A percentile compares a stretch with the other conserved stretches of the same genome.
Evolutionary conservation across 1,284 basidiomycete genomes (phyloP).

Genomic region (Ceratobasidium sp.): DNA sequence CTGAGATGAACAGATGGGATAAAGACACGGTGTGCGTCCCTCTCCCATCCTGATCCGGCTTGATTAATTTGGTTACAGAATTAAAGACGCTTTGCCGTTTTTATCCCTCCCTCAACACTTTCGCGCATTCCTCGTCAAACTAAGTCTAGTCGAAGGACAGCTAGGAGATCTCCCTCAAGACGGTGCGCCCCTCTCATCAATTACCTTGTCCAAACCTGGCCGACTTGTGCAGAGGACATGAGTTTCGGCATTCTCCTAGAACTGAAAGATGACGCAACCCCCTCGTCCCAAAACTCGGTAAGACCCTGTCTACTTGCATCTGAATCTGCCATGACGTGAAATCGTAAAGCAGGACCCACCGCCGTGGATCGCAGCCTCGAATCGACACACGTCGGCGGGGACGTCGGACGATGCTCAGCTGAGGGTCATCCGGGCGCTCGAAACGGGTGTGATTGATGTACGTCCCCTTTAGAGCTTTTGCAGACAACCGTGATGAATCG

Average conservation of each 20-base stretch:
- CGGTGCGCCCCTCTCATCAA: no score
- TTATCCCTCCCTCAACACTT: conserved; percentile 78
- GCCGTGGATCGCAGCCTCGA: conserved; percentile 78
- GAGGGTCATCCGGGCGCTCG: conserved; percentile 78
- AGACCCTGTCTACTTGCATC: conserved; percentile 10
- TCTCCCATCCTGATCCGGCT: background rate
- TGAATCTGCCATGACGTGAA: background rate
- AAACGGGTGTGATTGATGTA: conserved; percentile 87
- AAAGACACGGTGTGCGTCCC: no score
- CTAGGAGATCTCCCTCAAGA: no score
- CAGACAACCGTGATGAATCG: no score
- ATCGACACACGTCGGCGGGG: conserved; percentile 71
- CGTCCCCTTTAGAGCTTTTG: no score
- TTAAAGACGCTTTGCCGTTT: conserved; percentile 74
- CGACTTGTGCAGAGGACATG: conserved; percentile 66
- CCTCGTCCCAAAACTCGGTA: conserved; percentile 65
- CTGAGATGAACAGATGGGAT: conserved; percentile 64
- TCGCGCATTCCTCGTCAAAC: conserved; percentile 85
- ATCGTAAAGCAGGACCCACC: conserved; percentile 63
- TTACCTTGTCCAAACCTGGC: conserved; percentile 14
- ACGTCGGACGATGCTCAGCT: conserved; percentile 68
- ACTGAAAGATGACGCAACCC: conserved; percentile 74
- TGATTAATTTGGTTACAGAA: conserved; percentile 57
- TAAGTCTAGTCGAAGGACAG: conserved; percentile 82
- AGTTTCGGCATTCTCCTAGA: conserved; percentile 88